A percentile compares a stretch with the other conserved stretches of the same genome.
phyloP scores from a whole-genome alignment of 495 filamentous ascomycete genomes.

The Glonium stellatum region DNA sequence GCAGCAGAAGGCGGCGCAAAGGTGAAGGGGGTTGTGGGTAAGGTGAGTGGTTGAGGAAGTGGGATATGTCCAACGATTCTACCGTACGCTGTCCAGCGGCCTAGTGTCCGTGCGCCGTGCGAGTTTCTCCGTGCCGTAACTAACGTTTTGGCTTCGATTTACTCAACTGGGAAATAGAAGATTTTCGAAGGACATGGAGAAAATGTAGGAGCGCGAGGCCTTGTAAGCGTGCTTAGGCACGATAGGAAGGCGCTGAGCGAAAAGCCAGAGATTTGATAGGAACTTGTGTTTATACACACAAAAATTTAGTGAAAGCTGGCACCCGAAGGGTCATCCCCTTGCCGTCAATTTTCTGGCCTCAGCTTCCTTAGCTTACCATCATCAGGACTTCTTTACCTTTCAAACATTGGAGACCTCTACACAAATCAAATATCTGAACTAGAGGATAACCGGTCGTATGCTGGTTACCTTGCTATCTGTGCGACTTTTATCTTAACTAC shows the following conservation, averaged over 20 bases:
- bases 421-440: too few relatives aligned
- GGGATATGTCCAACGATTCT: background rate
- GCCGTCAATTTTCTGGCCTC: background rate
- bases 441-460: too few relatives aligned
- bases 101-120: background rate
- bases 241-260: too few relatives aligned
- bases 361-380: background rate
- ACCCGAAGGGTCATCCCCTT: background rate
- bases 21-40: background rate
- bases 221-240: too few relatives aligned
- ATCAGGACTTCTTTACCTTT: background rate
- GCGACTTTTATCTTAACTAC: background rate
- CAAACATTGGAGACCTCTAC: too few relatives aligned
- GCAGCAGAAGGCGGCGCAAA: slow-evolving; percentile 9
- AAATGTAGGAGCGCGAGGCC: too few relatives aligned
- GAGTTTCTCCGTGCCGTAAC: background rate
- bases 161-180: too few relatives aligned
- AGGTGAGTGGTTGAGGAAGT: slow-evolving; percentile 1
- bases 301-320: background rate
- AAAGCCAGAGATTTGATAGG: too few relatives aligned
- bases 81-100: background rate
- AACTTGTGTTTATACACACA: too few relatives aligned
- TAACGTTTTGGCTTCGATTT: background rate
- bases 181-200: too few relatives aligned
- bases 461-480: background rate